phyloP scores from a whole-genome alignment of 2,329 filamentous ascomycete genomes.

The Aureobasidium musti region DNA sequence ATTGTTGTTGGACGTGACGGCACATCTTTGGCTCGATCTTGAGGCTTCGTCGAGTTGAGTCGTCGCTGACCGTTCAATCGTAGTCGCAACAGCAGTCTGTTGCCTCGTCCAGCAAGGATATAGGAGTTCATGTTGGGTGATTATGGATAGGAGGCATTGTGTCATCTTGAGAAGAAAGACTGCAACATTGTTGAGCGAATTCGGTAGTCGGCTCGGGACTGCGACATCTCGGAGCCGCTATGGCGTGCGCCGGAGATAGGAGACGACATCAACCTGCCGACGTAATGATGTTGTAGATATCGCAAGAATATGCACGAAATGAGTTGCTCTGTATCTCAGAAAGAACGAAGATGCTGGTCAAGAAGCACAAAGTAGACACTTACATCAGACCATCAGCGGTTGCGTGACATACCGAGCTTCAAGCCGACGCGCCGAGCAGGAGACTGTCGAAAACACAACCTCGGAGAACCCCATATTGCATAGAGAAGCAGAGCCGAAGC shows the following conservation, averaged over 20 bases:
- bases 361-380: not conserved
- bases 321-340: not conserved
- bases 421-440: not conserved
- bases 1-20: constrained; percentile 37
- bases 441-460: no score
- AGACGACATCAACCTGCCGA: not conserved
- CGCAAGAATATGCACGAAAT: not conserved
- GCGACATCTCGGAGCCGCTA: constrained; percentile 1
- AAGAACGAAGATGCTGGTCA: not conserved
- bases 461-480: no score
- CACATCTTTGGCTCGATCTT: constrained; percentile 16
- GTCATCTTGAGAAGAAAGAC: not conserved
- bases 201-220: constrained; percentile 19
- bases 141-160: constrained; percentile 15
- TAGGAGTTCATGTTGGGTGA: constrained; percentile 35
- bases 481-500: not conserved
- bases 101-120: constrained; percentile 37
- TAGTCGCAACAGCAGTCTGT: constrained; percentile 35
- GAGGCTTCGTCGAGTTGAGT: constrained; percentile 33
- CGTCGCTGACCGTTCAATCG: constrained; percentile 41
- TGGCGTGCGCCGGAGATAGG: constrained; percentile 3
- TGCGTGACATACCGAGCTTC: constrained; percentile 23
- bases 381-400: constrained; percentile 5
- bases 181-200: constrained; percentile 15
- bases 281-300: not conserved